phyloP scores from a whole-genome alignment of 176 grass and related monocot species.

The Echinochloa phyllopogon region DNA sequence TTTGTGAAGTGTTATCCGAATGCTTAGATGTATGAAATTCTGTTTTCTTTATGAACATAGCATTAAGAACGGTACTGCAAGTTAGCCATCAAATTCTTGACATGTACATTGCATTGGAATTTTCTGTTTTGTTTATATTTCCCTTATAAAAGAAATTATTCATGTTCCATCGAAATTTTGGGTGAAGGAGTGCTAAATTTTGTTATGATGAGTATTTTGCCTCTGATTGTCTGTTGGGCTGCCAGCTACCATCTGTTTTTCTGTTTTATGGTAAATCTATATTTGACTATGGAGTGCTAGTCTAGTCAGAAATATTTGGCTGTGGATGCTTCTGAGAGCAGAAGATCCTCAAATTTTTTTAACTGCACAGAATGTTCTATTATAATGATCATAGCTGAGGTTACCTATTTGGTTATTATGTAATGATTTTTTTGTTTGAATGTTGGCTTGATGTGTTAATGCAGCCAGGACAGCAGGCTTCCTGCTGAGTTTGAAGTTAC shows the following conservation, averaged over 20 bases:
- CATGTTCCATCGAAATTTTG: conserved; percentile 9
- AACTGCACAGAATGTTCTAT: neutral
- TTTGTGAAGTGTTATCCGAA: neutral
- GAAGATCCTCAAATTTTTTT: conserved; percentile 10
- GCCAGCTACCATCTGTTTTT: neutral
- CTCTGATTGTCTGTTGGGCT: neutral
- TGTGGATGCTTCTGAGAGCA: neutral
- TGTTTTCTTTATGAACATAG: conserved; percentile 22
- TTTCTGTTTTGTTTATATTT: neutral
- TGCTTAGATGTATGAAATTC: neutral
- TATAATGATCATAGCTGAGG: neutral
- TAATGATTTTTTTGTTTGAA: neutral
- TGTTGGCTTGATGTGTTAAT: conserved; percentile 39
- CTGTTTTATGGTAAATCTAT: neutral
- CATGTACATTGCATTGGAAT: neutral
- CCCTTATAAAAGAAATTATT: neutral
- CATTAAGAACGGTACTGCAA: neutral
- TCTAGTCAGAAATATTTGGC: neutral
- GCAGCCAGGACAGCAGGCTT: conserved; percentile 94
- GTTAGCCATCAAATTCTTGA: neutral
- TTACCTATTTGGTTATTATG: neutral
- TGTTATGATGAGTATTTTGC: neutral
- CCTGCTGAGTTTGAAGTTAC: conserved; percentile 99
- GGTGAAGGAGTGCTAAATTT: neutral
- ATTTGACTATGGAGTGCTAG: conserved; percentile 21